Base-by-base conservation (phyloP, 495 filamentous ascomycete genomes). In the Hypoxylon perforatum region DNA sequence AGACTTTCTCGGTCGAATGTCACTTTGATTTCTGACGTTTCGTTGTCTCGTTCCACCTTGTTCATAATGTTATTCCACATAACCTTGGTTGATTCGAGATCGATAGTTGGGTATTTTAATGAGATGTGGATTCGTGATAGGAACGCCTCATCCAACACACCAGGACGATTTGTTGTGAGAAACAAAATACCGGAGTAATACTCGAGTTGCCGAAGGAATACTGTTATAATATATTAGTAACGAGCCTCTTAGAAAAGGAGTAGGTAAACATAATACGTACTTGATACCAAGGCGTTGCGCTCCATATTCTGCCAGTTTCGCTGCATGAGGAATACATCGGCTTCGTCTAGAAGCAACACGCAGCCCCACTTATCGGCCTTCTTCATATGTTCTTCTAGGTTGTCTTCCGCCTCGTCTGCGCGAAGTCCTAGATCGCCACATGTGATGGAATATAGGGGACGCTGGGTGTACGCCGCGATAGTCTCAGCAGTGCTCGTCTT, bases 121-220 rank as follows among this genome's bases (percentile, higher is more conserved):
- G 73, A 65, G 14, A 84, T 57, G 57, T 86, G 82, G 48, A 86
- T 83, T 1, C 85, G 77, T 0, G 79, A 82, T 61, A 80, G 78
- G 68, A 86, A 81, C 12, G 85, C 85, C 52, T 84, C 79, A 67
- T 87, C 85, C 56, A 88, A 77, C 0, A 72, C 81, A 9, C 73
- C 78, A 9, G 85, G 73, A 12, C 82, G 75, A 65, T 87, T 87
- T 1, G 84, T 85, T 0, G 85, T 87, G 9, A 88, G 71, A 68
- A 87, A 84, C 2, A 88, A 74, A 49, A 87, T 84, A 15, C 85
- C 85, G 0, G 76, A 64, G 60, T 87, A 88, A 66, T 87, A 88
- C 52, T 88, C 86, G 0, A 88, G 75, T 0, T 78, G 74, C 4
- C 86, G 78, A 2, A 88, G 75, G 58, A 88, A 88, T 4, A 87